phyloP scores from a whole-genome alignment of 2,329 filamentous ascomycete species.

The Karstenula rhodostoma region DNA sequence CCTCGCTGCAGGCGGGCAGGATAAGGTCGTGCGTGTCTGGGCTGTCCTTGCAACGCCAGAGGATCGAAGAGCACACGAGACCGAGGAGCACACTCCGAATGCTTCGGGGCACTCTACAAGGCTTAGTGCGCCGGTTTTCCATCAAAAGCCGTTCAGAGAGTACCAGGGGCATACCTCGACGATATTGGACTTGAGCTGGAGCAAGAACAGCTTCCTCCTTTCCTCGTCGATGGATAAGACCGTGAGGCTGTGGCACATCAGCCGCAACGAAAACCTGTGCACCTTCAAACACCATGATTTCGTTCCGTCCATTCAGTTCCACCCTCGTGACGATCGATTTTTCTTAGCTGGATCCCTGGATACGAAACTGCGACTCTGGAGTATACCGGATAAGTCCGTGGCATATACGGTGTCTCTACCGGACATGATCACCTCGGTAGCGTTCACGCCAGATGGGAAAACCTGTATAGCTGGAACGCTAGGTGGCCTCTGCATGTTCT shows the following conservation, averaged over 20 bases:
- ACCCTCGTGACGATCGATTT: slow-evolving; percentile 93
- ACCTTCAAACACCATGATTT: slow-evolving; percentile 96
- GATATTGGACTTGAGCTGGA: slow-evolving; percentile 93
- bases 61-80: slow-evolving; percentile 77
- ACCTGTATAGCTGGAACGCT: slow-evolving; percentile 88
- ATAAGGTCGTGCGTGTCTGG: slow-evolving; percentile 86
- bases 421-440: slow-evolving; percentile 92
- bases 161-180: slow-evolving; percentile 86
- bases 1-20: slow-evolving; percentile 90
- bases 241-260: slow-evolving; percentile 92
- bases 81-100: slow-evolving; percentile 66
- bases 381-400: slow-evolving; percentile 94
- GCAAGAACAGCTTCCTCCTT: slow-evolving; percentile 96
- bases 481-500: slow-evolving; percentile 86
- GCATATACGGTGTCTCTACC: slow-evolving; percentile 79
- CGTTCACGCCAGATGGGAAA: slow-evolving; percentile 91
- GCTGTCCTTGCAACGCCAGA: slow-evolving; percentile 83
- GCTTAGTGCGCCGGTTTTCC: slow-evolving; percentile 90
- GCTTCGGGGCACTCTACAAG: slow-evolving; percentile 64
- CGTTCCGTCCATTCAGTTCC: slow-evolving; percentile 93
- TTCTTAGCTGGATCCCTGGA: slow-evolving; percentile 95
- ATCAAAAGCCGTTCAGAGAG: slow-evolving; percentile 77
- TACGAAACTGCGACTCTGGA: slow-evolving; percentile 88
- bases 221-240: slow-evolving; percentile 99
- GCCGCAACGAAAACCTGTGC: slow-evolving; percentile 83